Evolutionary conservation across 2,329 filamentous ascomycete genomes (phyloP).

Genomic region (Tricladium varicosporioides): DNA sequence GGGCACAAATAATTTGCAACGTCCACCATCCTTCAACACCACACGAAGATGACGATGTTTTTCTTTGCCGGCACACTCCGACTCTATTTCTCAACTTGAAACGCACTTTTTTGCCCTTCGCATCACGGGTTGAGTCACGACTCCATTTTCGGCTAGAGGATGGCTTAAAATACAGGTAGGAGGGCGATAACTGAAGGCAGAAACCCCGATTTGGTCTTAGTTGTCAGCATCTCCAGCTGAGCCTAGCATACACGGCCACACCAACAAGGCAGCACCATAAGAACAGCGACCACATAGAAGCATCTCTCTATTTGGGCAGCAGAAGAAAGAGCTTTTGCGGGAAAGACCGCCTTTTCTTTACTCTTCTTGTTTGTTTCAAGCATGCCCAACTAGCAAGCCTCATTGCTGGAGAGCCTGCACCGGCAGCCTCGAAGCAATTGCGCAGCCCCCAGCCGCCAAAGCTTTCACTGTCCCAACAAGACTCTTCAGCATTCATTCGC

Average conservation of each 20-base stretch:
- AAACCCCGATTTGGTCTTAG: not conserved
- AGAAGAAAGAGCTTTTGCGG: not conserved
- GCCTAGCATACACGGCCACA: not conserved
- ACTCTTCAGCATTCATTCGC: no score
- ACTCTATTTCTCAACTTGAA: not conserved
- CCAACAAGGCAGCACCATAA: not conserved
- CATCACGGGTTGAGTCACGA: slow-evolving; percentile 2
- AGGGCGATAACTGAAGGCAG: not conserved
- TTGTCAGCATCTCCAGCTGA: slow-evolving; percentile 3
- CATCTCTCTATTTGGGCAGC: not conserved
- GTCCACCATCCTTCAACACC: not conserved
- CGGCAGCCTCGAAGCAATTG: not conserved
- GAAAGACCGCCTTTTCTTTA: not conserved
- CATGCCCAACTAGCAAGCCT: not conserved
- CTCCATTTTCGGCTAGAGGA: no score
- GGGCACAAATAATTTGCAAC: not conserved
- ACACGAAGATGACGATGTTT: not conserved
- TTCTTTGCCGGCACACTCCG: not conserved
- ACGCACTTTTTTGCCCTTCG: not conserved
- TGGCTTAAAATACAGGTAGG: not conserved
- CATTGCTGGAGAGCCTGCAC: not conserved
- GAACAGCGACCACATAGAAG: not conserved
- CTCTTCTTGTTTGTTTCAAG: not conserved
- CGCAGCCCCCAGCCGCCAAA: no score
- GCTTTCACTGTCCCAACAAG: no score